Percentiles rank a stretch among this genome's conserved stretches.
Conservation (phyloP, 2,329 filamentous ascomycete species). For the Chaetomiaceae sp. region DNA sequence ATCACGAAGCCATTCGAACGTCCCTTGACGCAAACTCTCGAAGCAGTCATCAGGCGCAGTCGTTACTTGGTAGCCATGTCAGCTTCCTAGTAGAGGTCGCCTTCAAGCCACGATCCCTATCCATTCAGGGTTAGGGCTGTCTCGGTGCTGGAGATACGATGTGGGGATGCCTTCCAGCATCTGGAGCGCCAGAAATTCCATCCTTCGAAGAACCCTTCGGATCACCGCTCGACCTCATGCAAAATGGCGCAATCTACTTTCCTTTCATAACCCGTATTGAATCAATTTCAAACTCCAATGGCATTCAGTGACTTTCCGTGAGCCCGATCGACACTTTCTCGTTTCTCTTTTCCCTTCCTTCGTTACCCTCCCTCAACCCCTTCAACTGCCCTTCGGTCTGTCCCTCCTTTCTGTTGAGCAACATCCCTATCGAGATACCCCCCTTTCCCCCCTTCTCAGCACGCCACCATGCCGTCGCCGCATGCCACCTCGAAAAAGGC, state of each 20-base stretch:
- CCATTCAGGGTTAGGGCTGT: conserved; percentile 12
- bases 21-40: no score
- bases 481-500: conserved; percentile 21
- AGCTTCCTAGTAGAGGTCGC: no score
- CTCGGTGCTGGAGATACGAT: neutral
- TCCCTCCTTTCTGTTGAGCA: neutral
- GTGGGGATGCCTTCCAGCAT: conserved; percentile 6
- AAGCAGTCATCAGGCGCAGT: no score
- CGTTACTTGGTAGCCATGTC: no score
- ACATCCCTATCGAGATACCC: neutral
- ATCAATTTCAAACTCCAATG: conserved; percentile 9
- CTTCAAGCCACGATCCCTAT: no score
- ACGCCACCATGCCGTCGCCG: conserved; percentile 19
- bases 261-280: neutral
- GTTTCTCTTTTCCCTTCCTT: neutral
- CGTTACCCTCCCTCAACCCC: no score
- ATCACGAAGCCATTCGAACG: no score
- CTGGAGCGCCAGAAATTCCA: conserved; percentile 5
- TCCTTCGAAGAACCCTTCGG: conserved; percentile 6
- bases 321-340: neutral
- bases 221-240: neutral
- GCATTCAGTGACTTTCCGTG: conserved; percentile 8
- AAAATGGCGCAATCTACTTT: conserved; percentile 19
- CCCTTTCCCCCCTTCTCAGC: neutral
- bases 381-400: neutral